phyloP scores from a whole-genome alignment of 768 basidiomycete species.

The Pisolithus tinctorius region DNA sequence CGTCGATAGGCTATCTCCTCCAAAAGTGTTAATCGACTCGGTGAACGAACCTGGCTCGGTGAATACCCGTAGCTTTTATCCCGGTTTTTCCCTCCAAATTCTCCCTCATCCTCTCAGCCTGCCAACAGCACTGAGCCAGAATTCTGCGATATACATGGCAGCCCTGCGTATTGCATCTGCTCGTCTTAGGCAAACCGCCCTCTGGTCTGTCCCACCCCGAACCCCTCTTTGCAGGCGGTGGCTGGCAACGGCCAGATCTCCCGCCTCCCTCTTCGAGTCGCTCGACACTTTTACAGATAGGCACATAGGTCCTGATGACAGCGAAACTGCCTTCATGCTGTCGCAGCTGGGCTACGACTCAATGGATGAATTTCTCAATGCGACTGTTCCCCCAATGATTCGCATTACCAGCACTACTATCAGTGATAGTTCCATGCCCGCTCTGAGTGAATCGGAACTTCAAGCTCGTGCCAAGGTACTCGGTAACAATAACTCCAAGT shows the following conservation, averaged over 20 bases:
- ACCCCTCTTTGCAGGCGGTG: conserved; percentile 25
- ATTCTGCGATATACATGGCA: conserved; percentile 16
- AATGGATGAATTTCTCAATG: conserved; percentile 83
- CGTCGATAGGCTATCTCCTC: conserved; percentile 6
- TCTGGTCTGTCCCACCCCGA: conserved; percentile 13
- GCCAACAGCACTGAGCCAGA: conserved; percentile 11
- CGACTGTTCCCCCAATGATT: conserved; percentile 77
- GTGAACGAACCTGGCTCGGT: conserved; percentile 36
- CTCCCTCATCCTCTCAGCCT: conserved; percentile 10
- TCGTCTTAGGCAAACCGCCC: conserved; percentile 14
- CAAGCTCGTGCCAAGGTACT: conserved; percentile 66
- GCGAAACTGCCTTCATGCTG: conserved; percentile 82
- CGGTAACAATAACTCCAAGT: conserved; percentile 71
- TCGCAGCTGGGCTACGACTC: conserved; percentile 73
- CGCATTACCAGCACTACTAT: conserved; percentile 57
- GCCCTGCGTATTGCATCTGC: conserved; percentile 22
- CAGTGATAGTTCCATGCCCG: conserved; percentile 60
- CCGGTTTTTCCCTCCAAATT: conserved; percentile 10
- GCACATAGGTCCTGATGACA: conserved; percentile 86
- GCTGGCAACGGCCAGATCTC: conserved; percentile 57
- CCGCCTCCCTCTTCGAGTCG: conserved; percentile 66
- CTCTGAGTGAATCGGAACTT: conserved; percentile 84
- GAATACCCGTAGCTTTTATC: conserved; percentile 19
- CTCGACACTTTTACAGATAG: conserved; percentile 87
- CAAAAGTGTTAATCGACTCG: conserved; percentile 31